A percentile compares a stretch with the other conserved stretches of the same genome.
Conservation (phyloP, 169 alveolate genomes). For the Cryptosporidium muris region DNA sequence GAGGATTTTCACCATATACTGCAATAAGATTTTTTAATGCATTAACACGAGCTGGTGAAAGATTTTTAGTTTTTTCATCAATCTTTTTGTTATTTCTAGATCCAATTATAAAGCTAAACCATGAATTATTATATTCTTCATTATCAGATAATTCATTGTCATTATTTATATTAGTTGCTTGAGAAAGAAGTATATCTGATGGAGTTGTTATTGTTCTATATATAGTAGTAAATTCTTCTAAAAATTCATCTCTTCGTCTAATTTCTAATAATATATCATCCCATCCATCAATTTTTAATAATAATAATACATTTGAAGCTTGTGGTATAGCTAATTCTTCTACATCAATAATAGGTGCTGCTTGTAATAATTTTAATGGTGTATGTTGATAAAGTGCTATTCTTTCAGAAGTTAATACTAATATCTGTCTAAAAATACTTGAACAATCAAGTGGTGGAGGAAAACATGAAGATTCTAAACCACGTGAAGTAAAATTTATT, state of each 20-base stretch:
- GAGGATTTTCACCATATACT: constrained; percentile 64
- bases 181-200: constrained; percentile 63
- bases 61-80: not conserved
- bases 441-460: constrained; percentile 70
- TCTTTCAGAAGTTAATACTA: constrained; percentile 65
- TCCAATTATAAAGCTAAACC: not conserved
- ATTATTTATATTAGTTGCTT: constrained; percentile 5
- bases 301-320: constrained; percentile 42
- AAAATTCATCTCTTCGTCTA: constrained; percentile 57
- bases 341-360: constrained; percentile 50
- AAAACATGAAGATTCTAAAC: constrained; percentile 65
- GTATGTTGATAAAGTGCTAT: constrained; percentile 62
- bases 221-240: constrained; percentile 26
- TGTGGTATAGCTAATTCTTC: constrained; percentile 51
- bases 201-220: constrained; percentile 66
- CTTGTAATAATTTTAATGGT: constrained; percentile 45
- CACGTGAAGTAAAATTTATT: constrained; percentile 58
- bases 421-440: constrained; percentile 50
- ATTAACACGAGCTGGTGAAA: constrained; percentile 59
- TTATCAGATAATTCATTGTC: not conserved
- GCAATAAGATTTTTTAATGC: constrained; percentile 60
- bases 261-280: constrained; percentile 64
- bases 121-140: not conserved
- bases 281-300: constrained; percentile 61
- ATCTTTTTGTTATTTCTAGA: not conserved